These are phyloP conservation scores for Handroanthus guayacan DNA, from an alignment of 257 asterid species.

Conservation along the genomic window DNA sequence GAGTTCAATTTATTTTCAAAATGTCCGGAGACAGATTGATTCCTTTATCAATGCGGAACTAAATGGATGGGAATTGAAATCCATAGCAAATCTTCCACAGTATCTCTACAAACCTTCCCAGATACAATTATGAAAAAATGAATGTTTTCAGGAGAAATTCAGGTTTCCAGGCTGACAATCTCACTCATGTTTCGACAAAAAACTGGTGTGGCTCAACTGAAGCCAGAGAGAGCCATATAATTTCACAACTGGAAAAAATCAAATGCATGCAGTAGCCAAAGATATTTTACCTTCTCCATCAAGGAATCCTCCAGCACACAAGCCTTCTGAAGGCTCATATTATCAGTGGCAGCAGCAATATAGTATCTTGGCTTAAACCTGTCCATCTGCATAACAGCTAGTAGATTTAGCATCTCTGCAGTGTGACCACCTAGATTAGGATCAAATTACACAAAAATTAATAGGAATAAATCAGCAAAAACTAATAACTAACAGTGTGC, in stretches of 20 bases:
- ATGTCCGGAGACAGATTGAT: background rate
- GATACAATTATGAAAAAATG: background rate
- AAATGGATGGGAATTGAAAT: background rate
- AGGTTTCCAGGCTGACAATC: conserved; percentile 5
- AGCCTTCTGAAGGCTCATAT: conserved; percentile 96
- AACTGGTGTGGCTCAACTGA: background rate
- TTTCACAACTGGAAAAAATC: background rate
- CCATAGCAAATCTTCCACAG: background rate
- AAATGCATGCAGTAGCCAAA: background rate
- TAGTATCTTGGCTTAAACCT: conserved; percentile 75
- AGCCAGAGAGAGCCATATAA: background rate
- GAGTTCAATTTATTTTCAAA: conserved; percentile 27
- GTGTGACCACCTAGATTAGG: conserved; percentile 85
- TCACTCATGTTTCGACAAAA: conserved; percentile 12
- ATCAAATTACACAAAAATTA: conserved; percentile 4
- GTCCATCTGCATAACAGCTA: conserved; percentile 69
- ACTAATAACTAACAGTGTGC: background rate
- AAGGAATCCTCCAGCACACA: conserved; percentile 68
- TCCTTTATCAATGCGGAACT: background rate
- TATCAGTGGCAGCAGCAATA: conserved; percentile 95
- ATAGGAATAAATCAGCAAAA: background rate
- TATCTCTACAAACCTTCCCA: background rate
- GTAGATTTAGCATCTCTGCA: conserved; percentile 89
- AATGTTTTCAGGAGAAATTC: background rate
- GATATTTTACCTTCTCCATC: conserved; percentile 57